These are phyloP conservation scores for Cercospora sp. DNA, from an alignment of 2,329 filamentous ascomycete species.

Conservation along the genomic window DNA sequence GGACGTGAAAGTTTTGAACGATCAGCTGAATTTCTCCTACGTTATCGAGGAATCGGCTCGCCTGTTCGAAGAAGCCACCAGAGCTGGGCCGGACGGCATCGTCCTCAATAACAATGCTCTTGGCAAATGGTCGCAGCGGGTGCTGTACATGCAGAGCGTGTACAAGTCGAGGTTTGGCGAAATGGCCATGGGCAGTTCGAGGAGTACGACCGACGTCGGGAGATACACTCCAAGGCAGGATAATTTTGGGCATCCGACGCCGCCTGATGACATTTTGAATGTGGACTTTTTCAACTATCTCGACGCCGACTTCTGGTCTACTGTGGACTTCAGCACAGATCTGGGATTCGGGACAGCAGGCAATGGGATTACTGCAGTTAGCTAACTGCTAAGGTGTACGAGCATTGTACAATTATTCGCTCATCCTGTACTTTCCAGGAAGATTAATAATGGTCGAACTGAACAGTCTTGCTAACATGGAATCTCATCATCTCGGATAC, in stretches of 20 bases:
- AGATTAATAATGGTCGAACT: not conserved
- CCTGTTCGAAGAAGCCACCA: conserved; percentile 27
- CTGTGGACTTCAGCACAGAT: conserved; percentile 5
- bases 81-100: conserved; percentile 30
- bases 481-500: not conserved
- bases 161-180: conserved; percentile 30
- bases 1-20: conserved; percentile 28
- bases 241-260: conserved; percentile 23
- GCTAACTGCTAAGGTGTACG: not conserved
- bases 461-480: not conserved
- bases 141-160: conserved; percentile 33
- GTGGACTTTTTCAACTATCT: conserved; percentile 35
- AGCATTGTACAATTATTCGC: not conserved
- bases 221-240: conserved; percentile 13
- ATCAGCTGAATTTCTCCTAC: conserved; percentile 26
- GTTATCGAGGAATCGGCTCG: conserved; percentile 28
- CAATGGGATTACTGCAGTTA: not conserved
- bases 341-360: not conserved
- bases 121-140: conserved; percentile 32
- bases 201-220: conserved; percentile 1
- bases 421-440: not conserved
- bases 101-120: conserved; percentile 35
- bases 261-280: conserved; percentile 29
- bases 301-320: conserved; percentile 32
- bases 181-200: not conserved